Conservation (phyloP, 805 yeast species). For the Yarrowia porcina region DNA sequence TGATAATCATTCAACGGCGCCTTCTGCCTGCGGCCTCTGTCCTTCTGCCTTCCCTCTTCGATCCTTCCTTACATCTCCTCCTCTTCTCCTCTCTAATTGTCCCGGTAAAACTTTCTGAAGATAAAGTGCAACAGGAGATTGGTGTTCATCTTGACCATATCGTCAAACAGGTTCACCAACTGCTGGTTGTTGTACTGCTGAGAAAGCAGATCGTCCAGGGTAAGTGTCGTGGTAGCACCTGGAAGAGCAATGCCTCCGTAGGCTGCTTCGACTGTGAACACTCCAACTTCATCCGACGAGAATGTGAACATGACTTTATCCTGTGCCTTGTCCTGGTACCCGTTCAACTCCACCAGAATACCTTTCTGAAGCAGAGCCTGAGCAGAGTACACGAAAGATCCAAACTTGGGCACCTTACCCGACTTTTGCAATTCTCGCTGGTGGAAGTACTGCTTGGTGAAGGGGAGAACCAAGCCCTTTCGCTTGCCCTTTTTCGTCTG, state of each 20-base stretch:
- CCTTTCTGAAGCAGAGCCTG: conserved; percentile 72
- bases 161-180: conserved; percentile 57
- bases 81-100: no score
- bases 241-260: conserved; percentile 60
- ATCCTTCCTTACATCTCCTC: no score
- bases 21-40: not conserved
- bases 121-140: conserved; percentile 64
- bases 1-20: not conserved
- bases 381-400: conserved; percentile 72
- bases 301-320: conserved; percentile 72
- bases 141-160: conserved; percentile 66
- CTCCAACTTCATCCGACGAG: conserved; percentile 69
- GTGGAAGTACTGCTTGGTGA: conserved; percentile 73
- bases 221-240: conserved; percentile 50
- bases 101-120: conserved; percentile 70
- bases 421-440: conserved; percentile 64
- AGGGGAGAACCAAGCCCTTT: conserved; percentile 42
- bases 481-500: conserved; percentile 43
- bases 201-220: conserved; percentile 68
- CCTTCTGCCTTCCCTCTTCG: no score
- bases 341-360: conserved; percentile 58
- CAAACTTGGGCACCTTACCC: conserved; percentile 69
- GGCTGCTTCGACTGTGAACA: conserved; percentile 70
- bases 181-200: conserved; percentile 67
- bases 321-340: conserved; percentile 47